Percentiles rank a stretch among this genome's conserved stretches.
These are phyloP conservation scores for Bipolaris victoriae DNA, from an alignment of 2,329 filamentous ascomycete species.

Conservation along the genomic window DNA sequence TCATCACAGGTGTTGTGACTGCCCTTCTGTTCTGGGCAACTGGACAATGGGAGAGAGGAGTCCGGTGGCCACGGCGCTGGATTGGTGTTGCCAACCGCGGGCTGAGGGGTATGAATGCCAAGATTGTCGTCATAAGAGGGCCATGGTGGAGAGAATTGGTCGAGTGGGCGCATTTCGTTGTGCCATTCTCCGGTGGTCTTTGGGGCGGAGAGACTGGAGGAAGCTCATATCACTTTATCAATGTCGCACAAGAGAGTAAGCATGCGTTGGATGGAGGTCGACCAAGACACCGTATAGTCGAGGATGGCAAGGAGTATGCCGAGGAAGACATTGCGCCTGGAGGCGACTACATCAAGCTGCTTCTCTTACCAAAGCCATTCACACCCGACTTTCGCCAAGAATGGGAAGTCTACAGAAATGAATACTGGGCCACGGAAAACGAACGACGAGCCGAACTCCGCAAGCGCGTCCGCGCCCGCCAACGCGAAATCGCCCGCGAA, in stretches of 20 bases:
- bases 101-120: slow-evolving; percentile 90
- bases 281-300: slow-evolving; percentile 51
- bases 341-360: slow-evolving; percentile 88
- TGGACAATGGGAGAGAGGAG: slow-evolving; percentile 93
- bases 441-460: slow-evolving; percentile 79
- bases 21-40: slow-evolving; percentile 89
- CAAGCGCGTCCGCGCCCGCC: slow-evolving; percentile 70
- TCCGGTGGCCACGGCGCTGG: slow-evolving; percentile 93
- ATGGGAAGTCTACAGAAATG: slow-evolving; percentile 91
- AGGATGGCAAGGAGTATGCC: slow-evolving; percentile 67
- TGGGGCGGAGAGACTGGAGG: slow-evolving; percentile 58
- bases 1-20: slow-evolving; percentile 89
- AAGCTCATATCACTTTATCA: slow-evolving; percentile 78
- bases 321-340: slow-evolving; percentile 91
- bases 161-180: slow-evolving; percentile 75
- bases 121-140: slow-evolving; percentile 86
- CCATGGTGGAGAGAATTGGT: slow-evolving; percentile 80
- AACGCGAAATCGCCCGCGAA: slow-evolving; percentile 70
- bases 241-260: slow-evolving; percentile 57
- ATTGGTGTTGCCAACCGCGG: slow-evolving; percentile 88
- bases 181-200: slow-evolving; percentile 66
- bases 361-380: slow-evolving; percentile 92
- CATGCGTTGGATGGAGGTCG: slow-evolving; percentile 31
- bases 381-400: slow-evolving; percentile 93
- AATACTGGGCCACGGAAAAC: slow-evolving; percentile 98